Evolutionary conservation across 495 filamentous ascomycete genomes (phyloP), one percentile per base, ranked within the genome.

Genomic region (Coniosporium apollinis): DNA sequence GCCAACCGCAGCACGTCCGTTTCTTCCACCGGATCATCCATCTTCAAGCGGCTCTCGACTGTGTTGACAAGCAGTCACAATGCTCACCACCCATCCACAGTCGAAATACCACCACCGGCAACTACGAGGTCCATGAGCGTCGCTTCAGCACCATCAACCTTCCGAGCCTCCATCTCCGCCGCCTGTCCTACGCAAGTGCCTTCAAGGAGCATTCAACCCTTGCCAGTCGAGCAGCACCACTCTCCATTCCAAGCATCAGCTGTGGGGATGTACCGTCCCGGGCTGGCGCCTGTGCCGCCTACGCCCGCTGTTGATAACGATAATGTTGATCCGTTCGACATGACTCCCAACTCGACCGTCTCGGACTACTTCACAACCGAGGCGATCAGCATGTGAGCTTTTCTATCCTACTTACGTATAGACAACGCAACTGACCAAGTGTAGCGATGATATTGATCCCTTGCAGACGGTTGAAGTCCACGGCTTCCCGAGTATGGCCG

Each of bases 1-100:
- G 30, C 13, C 32, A 36, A 24, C 16, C 14, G 22, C 28, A 21
- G 42, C 21, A 37, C 43, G 15, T 32, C 34, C 5, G 21, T 24
- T 2, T 37, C 34, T 26, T 37, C 34, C 13, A 26, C 36, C 15
- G 26, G 39, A 32, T 33, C 40, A 19, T 37, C 37, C 17, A 26
- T 45, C 11, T 44, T 49, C 30, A 36, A 43, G 5, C 35, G 46
- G 13, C 37, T 49, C n/a, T 46, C 39, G 31, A 49, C 22, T 28
- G 46, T 42, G 17, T 19, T 34, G 22, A 22, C 32, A 10, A 34
- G 22, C 15, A 14, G 19, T 22, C 32, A 19, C 19, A 15, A 33
- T 8, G 3, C 32, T 11, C 17, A 34, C 25, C 19, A 34, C 15
- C n/a, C 8, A 16, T 14, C 32, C 6, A n/a, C n/a, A n/a, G n/a